Evolutionary conservation across 2,329 filamentous ascomycete genomes (phyloP), one percentile per base, ranked within the genome.

Genomic region (Hortaea werneckii): DNA sequence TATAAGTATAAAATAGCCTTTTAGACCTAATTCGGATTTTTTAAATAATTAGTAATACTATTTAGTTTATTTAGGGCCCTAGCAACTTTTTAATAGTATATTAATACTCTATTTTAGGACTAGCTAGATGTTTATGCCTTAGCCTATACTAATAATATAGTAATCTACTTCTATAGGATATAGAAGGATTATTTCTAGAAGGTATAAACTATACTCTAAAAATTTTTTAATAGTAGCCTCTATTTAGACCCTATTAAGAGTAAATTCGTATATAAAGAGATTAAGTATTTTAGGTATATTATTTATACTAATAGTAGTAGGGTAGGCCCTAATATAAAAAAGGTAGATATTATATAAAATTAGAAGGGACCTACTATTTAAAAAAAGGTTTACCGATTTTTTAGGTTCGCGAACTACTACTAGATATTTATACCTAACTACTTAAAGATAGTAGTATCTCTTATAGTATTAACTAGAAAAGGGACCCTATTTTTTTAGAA

Each of bases 331-430:
- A 10, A 42, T 30, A 3, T 5, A 8, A 7, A 42, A 13, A 42
- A 42, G 41, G 5, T 42, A 20, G 8, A 35, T 6, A n/a, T 26
- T 26, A 35, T 46, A 4, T 5, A 12, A 2, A 40, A 42, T 4
- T 46, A 46, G 44, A 20, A 38, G 32, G 30, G 10, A 4, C 44
- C 32, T 38, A 42, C 10, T 11, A 46, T 29, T 12, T 38, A 42
- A 34, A 9, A 48, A 53, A 38, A 35, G 29, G 6, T 62, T 57
- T 38, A 40, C 54, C 50, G 53, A 11, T 58, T 62, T 29, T 41
- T 45, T 5, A 38, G 45, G 40, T 49, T 52, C 35, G 35, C 40
- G 1, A 60, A 60, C 38, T 61, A 50, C 45, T 62, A n/a, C n/a
- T n/a, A n/a, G n/a, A n/a, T n/a, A n/a, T n/a, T n/a, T n/a, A n/a